A percentile compares a stretch with the other conserved stretches of the same genome.
Conservation (phyloP, 768 basidiomycete species). For the Saitozyma sp. region DNA sequence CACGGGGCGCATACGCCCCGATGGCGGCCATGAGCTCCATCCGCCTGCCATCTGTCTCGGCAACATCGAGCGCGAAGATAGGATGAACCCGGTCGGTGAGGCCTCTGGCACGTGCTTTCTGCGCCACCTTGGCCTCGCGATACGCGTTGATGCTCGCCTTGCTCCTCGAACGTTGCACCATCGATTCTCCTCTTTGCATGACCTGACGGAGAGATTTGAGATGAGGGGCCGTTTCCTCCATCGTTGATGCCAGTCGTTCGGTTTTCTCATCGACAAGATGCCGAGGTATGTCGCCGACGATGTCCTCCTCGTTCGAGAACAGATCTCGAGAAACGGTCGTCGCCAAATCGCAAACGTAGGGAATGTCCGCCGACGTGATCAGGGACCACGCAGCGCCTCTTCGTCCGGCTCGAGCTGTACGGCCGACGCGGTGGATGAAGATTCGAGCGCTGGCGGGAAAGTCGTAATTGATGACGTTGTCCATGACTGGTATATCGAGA, state of each 20-base stretch:
- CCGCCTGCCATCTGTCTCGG: neutral
- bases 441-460: constrained; percentile 91
- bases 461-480: constrained; percentile 97
- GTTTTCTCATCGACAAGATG: constrained; percentile 77
- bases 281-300: constrained; percentile 76
- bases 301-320: constrained; percentile 6
- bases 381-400: constrained; percentile 98
- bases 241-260: constrained; percentile 63
- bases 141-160: constrained; percentile 65
- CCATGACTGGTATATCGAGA: constrained; percentile 93
- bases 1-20: neutral
- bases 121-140: constrained; percentile 70
- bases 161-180: constrained; percentile 92
- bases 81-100: neutral
- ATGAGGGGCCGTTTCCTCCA: constrained; percentile 54
- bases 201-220: constrained; percentile 71
- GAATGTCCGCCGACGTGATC: constrained; percentile 78
- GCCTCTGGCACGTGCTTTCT: constrained; percentile 49
- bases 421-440: constrained; percentile 94
- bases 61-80: neutral
- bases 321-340: constrained; percentile 63
- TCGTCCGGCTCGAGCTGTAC: constrained; percentile 91
- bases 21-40: neutral
- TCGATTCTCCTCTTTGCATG: constrained; percentile 81
- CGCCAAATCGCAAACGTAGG: constrained; percentile 87